A percentile compares a stretch with the other conserved stretches of the same genome.
These are phyloP conservation scores for Hypoxylon lenormandii DNA, from an alignment of 495 filamentous ascomycete genomes.

Conservation along the genomic window DNA sequence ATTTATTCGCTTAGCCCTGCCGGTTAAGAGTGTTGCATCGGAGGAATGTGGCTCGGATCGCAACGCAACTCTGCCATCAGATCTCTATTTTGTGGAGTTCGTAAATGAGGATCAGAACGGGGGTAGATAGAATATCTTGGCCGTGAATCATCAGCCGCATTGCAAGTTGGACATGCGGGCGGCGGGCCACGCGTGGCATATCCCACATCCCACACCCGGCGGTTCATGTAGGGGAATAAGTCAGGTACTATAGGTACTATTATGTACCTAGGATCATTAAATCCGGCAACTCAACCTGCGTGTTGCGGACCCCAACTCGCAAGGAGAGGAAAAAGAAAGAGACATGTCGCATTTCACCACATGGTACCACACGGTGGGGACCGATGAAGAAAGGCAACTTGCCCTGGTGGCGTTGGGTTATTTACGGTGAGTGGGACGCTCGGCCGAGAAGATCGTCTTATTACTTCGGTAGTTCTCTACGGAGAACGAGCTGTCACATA, in stretches of 20 bases:
- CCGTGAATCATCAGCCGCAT: neutral
- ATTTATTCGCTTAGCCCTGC: too few relatives aligned
- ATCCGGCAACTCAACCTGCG: too few relatives aligned
- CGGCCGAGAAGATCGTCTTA: neutral
- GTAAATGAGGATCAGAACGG: neutral
- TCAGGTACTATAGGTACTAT: too few relatives aligned
- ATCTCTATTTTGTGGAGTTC: slow-evolving; percentile 3
- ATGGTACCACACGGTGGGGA: neutral
- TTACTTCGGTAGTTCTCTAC: neutral
- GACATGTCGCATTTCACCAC: neutral
- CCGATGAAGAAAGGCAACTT: neutral
- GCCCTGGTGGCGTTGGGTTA: neutral
- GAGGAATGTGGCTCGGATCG: neutral
- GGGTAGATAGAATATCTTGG: neutral
- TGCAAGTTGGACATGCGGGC: neutral
- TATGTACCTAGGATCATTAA: too few relatives aligned
- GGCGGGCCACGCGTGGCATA: too few relatives aligned
- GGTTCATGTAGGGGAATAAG: too few relatives aligned
- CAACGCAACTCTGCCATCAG: slow-evolving; percentile 2
- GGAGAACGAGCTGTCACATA: neutral
- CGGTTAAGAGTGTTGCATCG: too few relatives aligned
- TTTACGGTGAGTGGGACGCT: neutral
- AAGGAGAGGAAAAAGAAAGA: neutral
- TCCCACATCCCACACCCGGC: too few relatives aligned
- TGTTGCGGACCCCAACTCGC: neutral